Conservation (phyloP, 768 basidiomycete genomes). For the Trichaptum fuscoviolaceum region DNA sequence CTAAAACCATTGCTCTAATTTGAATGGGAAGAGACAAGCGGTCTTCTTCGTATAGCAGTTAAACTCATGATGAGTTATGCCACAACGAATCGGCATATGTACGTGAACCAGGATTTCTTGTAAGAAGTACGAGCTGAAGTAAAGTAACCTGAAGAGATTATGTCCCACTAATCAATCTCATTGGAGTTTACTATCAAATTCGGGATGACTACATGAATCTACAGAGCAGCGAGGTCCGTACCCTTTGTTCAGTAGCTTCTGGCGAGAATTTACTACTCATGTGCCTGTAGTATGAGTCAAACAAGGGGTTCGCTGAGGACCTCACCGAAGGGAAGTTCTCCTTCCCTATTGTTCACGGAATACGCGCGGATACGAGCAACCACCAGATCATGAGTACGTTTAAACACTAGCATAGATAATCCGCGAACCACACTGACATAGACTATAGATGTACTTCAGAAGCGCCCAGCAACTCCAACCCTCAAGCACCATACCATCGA, state of each 20-base stretch:
- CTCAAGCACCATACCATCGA: slow-evolving; percentile 76
- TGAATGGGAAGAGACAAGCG: slow-evolving; percentile 37
- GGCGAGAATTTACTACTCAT: background rate
- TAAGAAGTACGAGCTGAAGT: background rate
- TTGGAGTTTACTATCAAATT: slow-evolving; percentile 94
- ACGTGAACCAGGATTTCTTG: background rate
- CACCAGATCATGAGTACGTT: slow-evolving; percentile 77
- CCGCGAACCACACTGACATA: background rate
- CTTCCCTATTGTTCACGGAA: slow-evolving; percentile 89
- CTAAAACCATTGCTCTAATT: background rate
- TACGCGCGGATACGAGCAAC: slow-evolving; percentile 72
- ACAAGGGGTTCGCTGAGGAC: slow-evolving; percentile 90
- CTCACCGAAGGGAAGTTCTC: slow-evolving; percentile 97
- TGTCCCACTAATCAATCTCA: slow-evolving; percentile 87
- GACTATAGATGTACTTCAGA: slow-evolving; percentile 78
- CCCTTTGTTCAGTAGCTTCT: slow-evolving; percentile 23
- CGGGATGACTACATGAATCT: slow-evolving; percentile 97
- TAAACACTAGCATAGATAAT: background rate
- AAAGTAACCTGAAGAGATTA: slow-evolving; percentile 56
- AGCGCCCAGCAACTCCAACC: slow-evolving; percentile 75
- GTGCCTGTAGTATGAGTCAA: slow-evolving; percentile 66
- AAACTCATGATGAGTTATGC: slow-evolving; percentile 40
- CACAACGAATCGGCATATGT: background rate
- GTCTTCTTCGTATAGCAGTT: slow-evolving; percentile 42
- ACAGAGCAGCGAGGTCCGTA: slow-evolving; percentile 70